A percentile compares a stretch with the other conserved stretches of the same genome.
Conservation (phyloP, 208 protist genomes). For the Sergeia podlipaevii region DNA sequence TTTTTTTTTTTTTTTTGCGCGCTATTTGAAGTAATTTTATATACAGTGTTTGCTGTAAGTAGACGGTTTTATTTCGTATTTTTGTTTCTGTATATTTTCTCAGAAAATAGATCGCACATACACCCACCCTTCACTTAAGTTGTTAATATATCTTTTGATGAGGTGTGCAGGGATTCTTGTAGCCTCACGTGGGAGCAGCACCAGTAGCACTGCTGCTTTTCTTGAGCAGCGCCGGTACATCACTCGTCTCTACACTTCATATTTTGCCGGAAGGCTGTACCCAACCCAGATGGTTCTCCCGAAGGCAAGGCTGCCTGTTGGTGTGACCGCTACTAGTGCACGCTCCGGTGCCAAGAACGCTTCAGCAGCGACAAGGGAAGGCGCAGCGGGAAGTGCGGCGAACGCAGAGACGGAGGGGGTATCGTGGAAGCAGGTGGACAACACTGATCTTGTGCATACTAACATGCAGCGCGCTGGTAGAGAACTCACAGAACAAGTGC, state of each 20-base stretch:
- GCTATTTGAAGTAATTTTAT: not conserved
- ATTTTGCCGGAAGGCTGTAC: constrained; percentile 67
- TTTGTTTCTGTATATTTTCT: not conserved
- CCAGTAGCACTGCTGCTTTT: constrained; percentile 14
- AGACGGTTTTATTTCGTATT: not conserved
- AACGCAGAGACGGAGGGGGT: constrained; percentile 25
- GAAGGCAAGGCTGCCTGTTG: constrained; percentile 43
- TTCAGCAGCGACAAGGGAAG: not conserved
- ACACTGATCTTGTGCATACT: constrained; percentile 55
- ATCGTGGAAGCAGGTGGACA: constrained; percentile 53
- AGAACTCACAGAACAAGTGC: not conserved
- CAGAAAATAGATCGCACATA: not conserved
- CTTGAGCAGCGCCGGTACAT: constrained; percentile 41
- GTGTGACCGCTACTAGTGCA: constrained; percentile 18
- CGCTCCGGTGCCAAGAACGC: constrained; percentile 8
- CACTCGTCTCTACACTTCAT: constrained; percentile 87
- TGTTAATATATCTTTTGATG: not conserved
- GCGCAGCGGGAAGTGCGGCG: not conserved
- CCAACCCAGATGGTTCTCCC: constrained; percentile 74
- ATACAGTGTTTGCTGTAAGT: not conserved
- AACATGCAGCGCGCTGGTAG: constrained; percentile 15
- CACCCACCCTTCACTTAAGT: not conserved
- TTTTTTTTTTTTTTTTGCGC: not conserved
- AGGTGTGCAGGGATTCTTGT: not conserved
- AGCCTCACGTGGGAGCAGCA: not conserved